These are phyloP conservation scores for Stemphylium beticola DNA, from an alignment of 2,329 filamentous ascomycete species.

Conservation along the genomic window DNA sequence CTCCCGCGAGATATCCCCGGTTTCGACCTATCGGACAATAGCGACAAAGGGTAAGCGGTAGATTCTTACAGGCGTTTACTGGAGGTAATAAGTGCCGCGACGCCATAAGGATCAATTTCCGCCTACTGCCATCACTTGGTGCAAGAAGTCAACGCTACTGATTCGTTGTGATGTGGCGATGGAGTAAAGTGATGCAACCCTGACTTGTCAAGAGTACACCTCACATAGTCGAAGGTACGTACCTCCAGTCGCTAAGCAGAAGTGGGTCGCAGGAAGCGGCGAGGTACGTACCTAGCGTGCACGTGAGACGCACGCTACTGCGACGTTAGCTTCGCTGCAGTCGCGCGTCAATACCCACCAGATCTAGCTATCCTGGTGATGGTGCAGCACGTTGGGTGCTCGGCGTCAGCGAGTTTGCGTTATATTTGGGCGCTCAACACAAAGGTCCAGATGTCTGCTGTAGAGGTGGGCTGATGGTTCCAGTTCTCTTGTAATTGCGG, in stretches of 20 bases:
- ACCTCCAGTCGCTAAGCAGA: slow-evolving; percentile 11
- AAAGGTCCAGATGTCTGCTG: slow-evolving; percentile 1
- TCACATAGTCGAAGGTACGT: slow-evolving; percentile 3
- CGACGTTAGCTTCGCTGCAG: slow-evolving; percentile 12
- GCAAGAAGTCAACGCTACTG: neutral
- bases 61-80: neutral
- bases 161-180: neutral
- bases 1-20: slow-evolving; percentile 7
- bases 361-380: slow-evolving; percentile 12
- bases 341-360: slow-evolving; percentile 7
- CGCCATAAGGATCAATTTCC: neutral
- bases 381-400: slow-evolving; percentile 9
- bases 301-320: slow-evolving; percentile 17
- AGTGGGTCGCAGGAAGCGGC: slow-evolving; percentile 16
- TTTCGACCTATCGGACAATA: slow-evolving; percentile 11
- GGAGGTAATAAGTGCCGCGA: slow-evolving; percentile 4
- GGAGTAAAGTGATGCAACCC: slow-evolving; percentile 1
- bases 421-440: slow-evolving; percentile 11
- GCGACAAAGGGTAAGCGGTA: slow-evolving; percentile 4
- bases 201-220: slow-evolving; percentile 1
- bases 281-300: slow-evolving; percentile 22
- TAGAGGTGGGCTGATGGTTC: slow-evolving; percentile 2
- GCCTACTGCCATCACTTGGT: neutral
- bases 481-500: slow-evolving; percentile 1
- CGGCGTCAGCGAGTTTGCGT: slow-evolving; percentile 20